Percentiles rank a stretch among this genome's conserved stretches.
These are phyloP conservation scores for Eragrostis tef DNA, from an alignment of 202 grass and related monocot genomes.

Conservation along the genomic window DNA sequence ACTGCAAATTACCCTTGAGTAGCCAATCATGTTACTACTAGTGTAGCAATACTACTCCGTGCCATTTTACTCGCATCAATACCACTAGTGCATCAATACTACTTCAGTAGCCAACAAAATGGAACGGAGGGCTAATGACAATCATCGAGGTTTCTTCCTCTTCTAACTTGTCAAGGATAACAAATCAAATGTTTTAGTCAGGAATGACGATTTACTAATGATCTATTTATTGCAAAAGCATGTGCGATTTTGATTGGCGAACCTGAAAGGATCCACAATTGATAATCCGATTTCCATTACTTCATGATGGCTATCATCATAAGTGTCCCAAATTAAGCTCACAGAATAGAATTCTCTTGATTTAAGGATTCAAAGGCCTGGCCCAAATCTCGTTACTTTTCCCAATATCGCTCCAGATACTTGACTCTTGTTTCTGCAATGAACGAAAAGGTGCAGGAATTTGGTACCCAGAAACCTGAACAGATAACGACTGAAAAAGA, in stretches of 20 bases:
- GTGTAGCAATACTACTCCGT: neutral
- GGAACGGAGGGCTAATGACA: no score
- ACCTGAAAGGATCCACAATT: neutral
- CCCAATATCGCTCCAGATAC: neutral
- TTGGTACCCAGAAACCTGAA: no score
- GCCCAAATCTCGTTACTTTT: neutral
- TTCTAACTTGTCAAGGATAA: neutral
- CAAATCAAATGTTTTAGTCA: neutral
- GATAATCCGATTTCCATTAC: neutral
- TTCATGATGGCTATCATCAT: neutral
- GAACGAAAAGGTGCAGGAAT: no score
- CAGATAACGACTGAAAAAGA: no score
- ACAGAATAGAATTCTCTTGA: neutral
- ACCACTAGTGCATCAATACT: neutral
- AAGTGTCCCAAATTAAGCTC: constrained; percentile 13
- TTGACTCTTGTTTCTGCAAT: neutral
- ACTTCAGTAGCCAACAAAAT: neutral
- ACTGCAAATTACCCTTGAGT: neutral
- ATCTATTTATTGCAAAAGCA: constrained; percentile 4
- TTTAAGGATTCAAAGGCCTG: neutral
- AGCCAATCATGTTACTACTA: neutral
- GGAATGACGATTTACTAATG: constrained; percentile 15
- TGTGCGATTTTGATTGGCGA: neutral
- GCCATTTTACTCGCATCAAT: no score
- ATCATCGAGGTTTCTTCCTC: neutral